Evolutionary conservation across 2,329 filamentous ascomycete genomes (phyloP).

Genomic region (Diplodia scrobiculata): DNA sequence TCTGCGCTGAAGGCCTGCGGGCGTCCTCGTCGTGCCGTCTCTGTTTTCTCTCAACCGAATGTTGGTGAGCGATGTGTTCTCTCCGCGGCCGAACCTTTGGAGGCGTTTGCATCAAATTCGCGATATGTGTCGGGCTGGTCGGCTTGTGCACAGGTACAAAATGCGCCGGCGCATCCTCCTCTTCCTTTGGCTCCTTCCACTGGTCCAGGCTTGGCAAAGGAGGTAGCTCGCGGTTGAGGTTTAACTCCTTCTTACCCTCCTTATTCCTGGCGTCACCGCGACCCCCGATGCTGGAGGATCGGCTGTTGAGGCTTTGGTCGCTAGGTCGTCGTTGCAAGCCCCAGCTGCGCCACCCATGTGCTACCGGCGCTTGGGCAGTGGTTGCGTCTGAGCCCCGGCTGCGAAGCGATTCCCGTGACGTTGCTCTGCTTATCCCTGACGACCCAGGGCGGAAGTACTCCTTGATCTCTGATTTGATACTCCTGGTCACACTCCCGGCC

Average conservation of each 20-base stretch:
- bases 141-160: slow-evolving; percentile 11
- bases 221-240: slow-evolving; percentile 53
- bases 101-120: slow-evolving; percentile 30
- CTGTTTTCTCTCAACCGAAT: slow-evolving; percentile 14
- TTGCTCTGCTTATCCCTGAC: slow-evolving; percentile 38
- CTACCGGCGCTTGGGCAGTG: slow-evolving; percentile 29
- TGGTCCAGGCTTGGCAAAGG: slow-evolving; percentile 52
- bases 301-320: slow-evolving; percentile 38
- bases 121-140: slow-evolving; percentile 29
- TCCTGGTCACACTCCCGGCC: slow-evolving; percentile 43
- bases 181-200: slow-evolving; percentile 36
- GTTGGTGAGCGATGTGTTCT: slow-evolving; percentile 19
- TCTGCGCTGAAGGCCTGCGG: slow-evolving; percentile 2
- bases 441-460: slow-evolving; percentile 49
- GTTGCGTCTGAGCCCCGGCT: slow-evolving; percentile 27
- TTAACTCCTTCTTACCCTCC: slow-evolving; percentile 41
- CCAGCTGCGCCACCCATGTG: slow-evolving; percentile 46
- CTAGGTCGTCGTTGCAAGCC: slow-evolving; percentile 41
- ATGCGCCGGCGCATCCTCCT: slow-evolving; percentile 31
- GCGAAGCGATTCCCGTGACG: slow-evolving; percentile 42
- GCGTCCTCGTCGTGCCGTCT: slow-evolving; percentile 1
- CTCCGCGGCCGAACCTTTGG: slow-evolving; percentile 21
- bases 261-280: slow-evolving; percentile 33
- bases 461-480: slow-evolving; percentile 45
- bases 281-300: slow-evolving; percentile 30